A percentile compares a stretch with the other conserved stretches of the same genome.
Conservation (phyloP, 192 early-diverging fungal genomes). For the Allomyces macrogynus region DNA sequence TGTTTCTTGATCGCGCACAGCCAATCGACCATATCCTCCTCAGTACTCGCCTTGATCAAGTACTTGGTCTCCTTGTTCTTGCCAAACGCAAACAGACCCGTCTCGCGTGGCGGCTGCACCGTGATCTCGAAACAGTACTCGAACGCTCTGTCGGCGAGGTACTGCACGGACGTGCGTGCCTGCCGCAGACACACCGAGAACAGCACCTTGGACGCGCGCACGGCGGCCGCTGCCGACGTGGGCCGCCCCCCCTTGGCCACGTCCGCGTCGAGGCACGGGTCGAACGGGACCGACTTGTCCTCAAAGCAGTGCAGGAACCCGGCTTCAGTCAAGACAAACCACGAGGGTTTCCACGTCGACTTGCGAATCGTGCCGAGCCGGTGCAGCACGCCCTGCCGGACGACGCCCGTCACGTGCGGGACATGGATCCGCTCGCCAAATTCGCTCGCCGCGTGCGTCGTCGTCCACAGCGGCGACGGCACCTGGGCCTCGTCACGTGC, state of each 20-base stretch:
- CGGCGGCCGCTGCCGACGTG: no score
- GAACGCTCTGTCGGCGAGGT: background rate
- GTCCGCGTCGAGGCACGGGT: background rate
- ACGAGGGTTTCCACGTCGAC: conserved; percentile 3
- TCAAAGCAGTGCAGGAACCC: conserved; percentile 4
- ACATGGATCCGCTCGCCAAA: background rate
- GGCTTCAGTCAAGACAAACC: conserved; percentile 2
- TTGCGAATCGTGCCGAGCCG: conserved; percentile 2
- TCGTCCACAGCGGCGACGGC: background rate
- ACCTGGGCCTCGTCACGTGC: background rate
- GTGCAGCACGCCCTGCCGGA: conserved; percentile 2
- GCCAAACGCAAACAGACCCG: background rate
- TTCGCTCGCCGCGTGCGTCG: background rate
- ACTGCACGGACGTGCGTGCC: background rate
- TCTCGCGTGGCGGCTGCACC: background rate
- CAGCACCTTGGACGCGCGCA: background rate
- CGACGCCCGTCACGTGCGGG: background rate
- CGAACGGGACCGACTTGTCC: background rate
- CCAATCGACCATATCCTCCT: background rate
- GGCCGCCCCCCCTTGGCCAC: no score
- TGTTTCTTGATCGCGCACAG: background rate
- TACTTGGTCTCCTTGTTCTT: background rate
- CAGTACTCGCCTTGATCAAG: background rate
- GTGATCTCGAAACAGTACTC: background rate
- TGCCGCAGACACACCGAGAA: background rate